Conservation (phyloP, 2,329 filamentous ascomycete genomes). For the Macrophomina pseudophaseolina region DNA sequence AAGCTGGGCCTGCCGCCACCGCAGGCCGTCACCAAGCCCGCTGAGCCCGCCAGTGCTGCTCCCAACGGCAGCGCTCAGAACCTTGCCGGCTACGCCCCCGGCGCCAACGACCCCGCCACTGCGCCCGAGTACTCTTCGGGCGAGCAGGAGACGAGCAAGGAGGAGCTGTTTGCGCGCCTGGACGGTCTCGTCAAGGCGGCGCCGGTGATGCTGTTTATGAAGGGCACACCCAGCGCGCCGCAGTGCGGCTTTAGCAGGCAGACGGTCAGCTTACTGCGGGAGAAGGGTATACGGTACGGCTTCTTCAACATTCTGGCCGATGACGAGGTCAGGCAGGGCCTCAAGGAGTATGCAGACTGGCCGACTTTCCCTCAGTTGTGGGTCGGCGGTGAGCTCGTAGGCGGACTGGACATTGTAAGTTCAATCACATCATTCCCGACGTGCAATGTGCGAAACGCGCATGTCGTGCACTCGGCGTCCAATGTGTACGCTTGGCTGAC, state of each 20-base stretch:
- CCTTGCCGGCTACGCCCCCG: slow-evolving; percentile 53
- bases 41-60: slow-evolving; percentile 36
- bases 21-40: slow-evolving; percentile 52
- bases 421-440: not conserved
- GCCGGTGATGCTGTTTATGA: slow-evolving; percentile 99
- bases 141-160: slow-evolving; percentile 62
- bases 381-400: slow-evolving; percentile 87
- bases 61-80: slow-evolving; percentile 44
- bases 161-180: slow-evolving; percentile 82
- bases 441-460: not conserved
- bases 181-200: slow-evolving; percentile 89
- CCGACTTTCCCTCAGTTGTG: slow-evolving; percentile 96
- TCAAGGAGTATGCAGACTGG: slow-evolving; percentile 99
- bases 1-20: slow-evolving; percentile 47
- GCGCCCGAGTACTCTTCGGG: slow-evolving; percentile 53
- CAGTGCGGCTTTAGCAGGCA: slow-evolving; percentile 95
- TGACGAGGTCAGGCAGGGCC: slow-evolving; percentile 91
- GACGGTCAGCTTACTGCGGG: slow-evolving; percentile 82
- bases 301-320: slow-evolving; percentile 99
- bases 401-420: slow-evolving; percentile 43
- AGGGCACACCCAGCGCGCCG: slow-evolving; percentile 85
- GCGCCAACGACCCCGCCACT: slow-evolving; percentile 48
- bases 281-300: slow-evolving; percentile 91
- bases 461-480: not conserved
- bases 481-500: slow-evolving; percentile 33